Evolutionary conservation across 306 rosid genomes (phyloP), one percentile per base, ranked within the genome.

Genomic region (Trifolium pratense): DNA sequence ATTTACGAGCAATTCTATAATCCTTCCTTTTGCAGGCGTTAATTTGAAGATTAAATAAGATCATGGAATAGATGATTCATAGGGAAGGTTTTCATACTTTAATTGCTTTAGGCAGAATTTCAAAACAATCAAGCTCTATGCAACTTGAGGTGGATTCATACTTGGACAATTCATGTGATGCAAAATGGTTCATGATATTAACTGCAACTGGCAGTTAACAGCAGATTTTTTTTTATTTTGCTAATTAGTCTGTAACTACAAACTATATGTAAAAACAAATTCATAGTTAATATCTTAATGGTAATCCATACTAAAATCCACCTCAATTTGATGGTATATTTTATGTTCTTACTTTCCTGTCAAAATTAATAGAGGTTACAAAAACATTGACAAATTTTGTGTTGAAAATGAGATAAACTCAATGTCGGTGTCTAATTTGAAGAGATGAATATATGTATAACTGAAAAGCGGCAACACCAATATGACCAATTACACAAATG

Each of bases 301-400:
- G 32, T 29, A 29, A 2, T 29, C 32, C 32, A 29, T 29, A 4
- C 32, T 29, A 29, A 18, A 23, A 56, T 56, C 36, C 62, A 5
- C 16, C 62, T 56, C 66, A 62, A 16, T n/a, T 32, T 61, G 26
- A 34, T 62, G 34, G 15, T 42, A 21, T 40, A 65, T 62, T 5
- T 40, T 40, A 40, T 7, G 20, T 65, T 62, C 11, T 37, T 39
- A 40, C 14, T 39, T 65, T 39, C 25, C 23, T 5, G 32, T 39
- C 69, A 65, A 65, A 65, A 65, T 20, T 14, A 40, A 10, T 18
- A 64, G 18, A 65, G 36, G 29, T 13, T 42, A 65, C 52, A 65
- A 3, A 65, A 65, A 65, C 53, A 40, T 65, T 12, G 20, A 65
- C 53, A 20, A 11, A 20, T 5, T 18, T 18, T 5, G 34, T 39